Percentiles rank a stretch among this genome's conserved stretches.
phyloP scores from a whole-genome alignment of 345 rosid genomes.

The Stellera chamaejasme region DNA sequence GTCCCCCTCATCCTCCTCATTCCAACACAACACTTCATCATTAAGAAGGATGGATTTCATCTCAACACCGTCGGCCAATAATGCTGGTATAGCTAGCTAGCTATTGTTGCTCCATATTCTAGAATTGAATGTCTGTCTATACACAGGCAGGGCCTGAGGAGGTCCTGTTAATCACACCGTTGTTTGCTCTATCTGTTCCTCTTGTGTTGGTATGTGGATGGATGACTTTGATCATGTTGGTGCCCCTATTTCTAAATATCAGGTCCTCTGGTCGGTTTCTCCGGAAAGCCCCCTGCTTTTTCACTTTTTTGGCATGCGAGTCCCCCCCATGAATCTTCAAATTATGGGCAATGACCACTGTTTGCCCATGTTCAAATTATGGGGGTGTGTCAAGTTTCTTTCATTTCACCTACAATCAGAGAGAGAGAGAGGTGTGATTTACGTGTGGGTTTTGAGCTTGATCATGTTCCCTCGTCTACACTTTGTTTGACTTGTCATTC shows the following conservation, averaged over 20 bases:
- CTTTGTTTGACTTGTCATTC: too few relatives aligned
- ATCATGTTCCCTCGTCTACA: too few relatives aligned
- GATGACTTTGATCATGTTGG: background rate
- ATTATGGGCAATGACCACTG: background rate
- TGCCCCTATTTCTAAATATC: background rate
- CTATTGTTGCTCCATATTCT: background rate
- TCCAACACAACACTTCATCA: slow-evolving; percentile 18
- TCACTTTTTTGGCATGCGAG: slow-evolving; percentile 16
- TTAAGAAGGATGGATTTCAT: slow-evolving; percentile 12
- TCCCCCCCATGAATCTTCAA: slow-evolving; percentile 6
- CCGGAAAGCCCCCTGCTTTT: too few relatives aligned
- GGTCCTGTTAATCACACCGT: background rate
- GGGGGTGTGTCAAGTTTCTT: too few relatives aligned
- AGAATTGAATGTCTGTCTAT: slow-evolving; percentile 9
- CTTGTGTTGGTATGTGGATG: background rate
- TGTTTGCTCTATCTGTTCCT: slow-evolving; percentile 2
- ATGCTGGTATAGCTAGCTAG: background rate
- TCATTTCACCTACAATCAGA: too few relatives aligned
- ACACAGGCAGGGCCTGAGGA: slow-evolving; percentile 8
- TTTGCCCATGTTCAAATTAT: background rate
- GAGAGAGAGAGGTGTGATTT: too few relatives aligned
- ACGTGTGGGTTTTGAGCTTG: too few relatives aligned
- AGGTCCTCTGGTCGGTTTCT: too few relatives aligned
- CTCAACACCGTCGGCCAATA: background rate
- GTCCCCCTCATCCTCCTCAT: slow-evolving; percentile 28